Base-by-base conservation (phyloP, 805 yeast species). In the Metschnikowia arizonensis region DNA sequence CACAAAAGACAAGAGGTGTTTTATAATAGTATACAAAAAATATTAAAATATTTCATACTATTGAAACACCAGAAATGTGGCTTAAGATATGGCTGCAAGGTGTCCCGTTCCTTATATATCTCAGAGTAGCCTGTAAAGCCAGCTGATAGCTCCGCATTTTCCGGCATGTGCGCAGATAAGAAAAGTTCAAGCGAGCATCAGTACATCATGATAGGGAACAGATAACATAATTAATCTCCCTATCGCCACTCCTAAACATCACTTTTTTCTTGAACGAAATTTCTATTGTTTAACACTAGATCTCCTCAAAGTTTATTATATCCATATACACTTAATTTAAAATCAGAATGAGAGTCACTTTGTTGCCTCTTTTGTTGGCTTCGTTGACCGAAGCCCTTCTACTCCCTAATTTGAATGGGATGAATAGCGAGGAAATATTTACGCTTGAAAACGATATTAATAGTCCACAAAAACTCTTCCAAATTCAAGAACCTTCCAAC, bases 331-430 rank as follows among this genome's bases (percentile, higher is more conserved):
- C 14, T 17, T 2, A 17, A 0, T 15, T 8, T 11, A 12, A 21
- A 14, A 5, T 14, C 29, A 34, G 9, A n/a, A 48, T 48, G 51
- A 21, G 30, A 31, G 36, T 48, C 17, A n/a, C 28, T 3, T 21
- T 35, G 2, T 33, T 45, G 25, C 44, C 52, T 4, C 15, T 36
- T 3, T 23, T 45, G 10, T 33, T 43, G 45, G 49, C 49, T 15
- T 40, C 45, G 25, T 12, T n/a, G n/a, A n/a, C 49, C 15, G 34
- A 43, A 26, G 52, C 52, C 8, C 40, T 49, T 24, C 49, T 49
- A n/a, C 39, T 49, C 30, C 52, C 52, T 12, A 43, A 49, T 12
- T 45, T 49, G 30, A 48, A 45, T 31, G 42, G 46, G 26, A 33
- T 48, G 39, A 38, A 26, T 12, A 45, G 41, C 31, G 49, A 45